Percentiles rank a stretch among this genome's conserved stretches.
Evolutionary conservation across 805 yeast genomes (phyloP).

Genomic region (Starmerella scarabaei): DNA sequence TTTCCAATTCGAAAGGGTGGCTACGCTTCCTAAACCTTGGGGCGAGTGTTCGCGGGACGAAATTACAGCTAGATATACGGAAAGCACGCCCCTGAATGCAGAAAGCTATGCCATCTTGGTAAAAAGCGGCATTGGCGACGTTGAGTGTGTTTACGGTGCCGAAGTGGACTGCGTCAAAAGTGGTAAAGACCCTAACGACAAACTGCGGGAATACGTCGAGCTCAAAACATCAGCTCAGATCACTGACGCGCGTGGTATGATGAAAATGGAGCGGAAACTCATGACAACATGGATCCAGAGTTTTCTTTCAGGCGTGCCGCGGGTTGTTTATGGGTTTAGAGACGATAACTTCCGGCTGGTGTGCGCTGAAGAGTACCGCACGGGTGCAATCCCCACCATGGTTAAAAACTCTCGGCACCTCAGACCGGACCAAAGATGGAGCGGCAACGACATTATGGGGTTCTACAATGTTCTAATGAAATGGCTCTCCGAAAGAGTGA

Average conservation of each 20-base stretch:
- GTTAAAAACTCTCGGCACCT: conserved; percentile 19
- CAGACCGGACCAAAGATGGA: conserved; percentile 29
- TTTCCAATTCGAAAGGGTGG: conserved; percentile 71
- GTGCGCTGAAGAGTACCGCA: conserved; percentile 59
- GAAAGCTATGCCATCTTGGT: conserved; percentile 76
- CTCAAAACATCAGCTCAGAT: conserved; percentile 59
- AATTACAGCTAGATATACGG: conserved; percentile 50
- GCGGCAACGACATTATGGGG: conserved; percentile 65
- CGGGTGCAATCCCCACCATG: conserved; percentile 58
- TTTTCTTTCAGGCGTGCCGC: conserved; percentile 73
- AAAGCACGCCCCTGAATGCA: conserved; percentile 42
- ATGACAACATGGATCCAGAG: conserved; percentile 88
- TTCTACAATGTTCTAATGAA: conserved; percentile 78
- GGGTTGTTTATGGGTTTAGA: conserved; percentile 73
- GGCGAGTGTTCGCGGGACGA: conserved; percentile 48
- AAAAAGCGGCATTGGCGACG: conserved; percentile 67
- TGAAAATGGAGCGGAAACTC: conserved; percentile 72
- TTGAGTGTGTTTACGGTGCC: conserved; percentile 61
- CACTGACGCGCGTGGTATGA: conserved; percentile 42
- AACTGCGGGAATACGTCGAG: conserved; percentile 67
- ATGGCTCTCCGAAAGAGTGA: conserved; percentile 52
- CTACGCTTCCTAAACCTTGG: conserved; percentile 63
- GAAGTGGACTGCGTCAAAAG: conserved; percentile 90
- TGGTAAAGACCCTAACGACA: conserved; percentile 36
- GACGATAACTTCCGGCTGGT: conserved; percentile 54